Evolutionary conservation across 345 rosid species (phyloP), one percentile per base, ranked within the genome.

Genomic region (Hevea brasiliensis): DNA sequence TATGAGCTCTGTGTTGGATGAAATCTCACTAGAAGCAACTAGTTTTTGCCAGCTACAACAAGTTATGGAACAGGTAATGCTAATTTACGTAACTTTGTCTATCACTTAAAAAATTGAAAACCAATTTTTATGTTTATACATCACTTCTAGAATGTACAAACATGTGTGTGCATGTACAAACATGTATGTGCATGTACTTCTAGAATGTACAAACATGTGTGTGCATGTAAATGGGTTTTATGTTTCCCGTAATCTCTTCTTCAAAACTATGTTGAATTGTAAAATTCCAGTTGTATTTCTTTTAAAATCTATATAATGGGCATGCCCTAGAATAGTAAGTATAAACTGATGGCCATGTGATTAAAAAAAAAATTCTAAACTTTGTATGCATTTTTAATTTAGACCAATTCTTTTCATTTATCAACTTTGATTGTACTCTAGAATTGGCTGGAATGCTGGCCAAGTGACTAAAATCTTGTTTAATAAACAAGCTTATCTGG

Each of bases 31-130:
- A 56, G 92, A 93, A 72, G 93, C 89, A 70, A 86, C 87, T 66
- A 93, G 98, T 83, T 91, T 91, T 80, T 81, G 83, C 64, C 98
- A 93, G 75, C 97, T 93, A 72, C 98, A 88, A 74, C 91, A 82
- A 73, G 95, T 91, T 67, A 85, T 83, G 80, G 92, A 88, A 79
- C 88, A 88, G 89, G 92, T 91, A n/a, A 84, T 53, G 57, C 14
- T 26, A 8, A 8, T 74, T 57, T 65, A 35, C 41, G 14, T 1
- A 42, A 1, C 21, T 32, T 59, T 23, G 29, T 11, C 14, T 23
- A 55, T 10, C 9, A n/a, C 44, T 8, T 32, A 2, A 32, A 47
- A 45, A 47, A 11, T 11, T 47, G 51, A 12, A 44, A 47, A 47
- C 51, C 15, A 13, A 14, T 47, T 47, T 47, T 47, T 47, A 47